Evolutionary conservation across 768 basidiomycete genomes (phyloP).

Genomic region (Podaxis rugospora): DNA sequence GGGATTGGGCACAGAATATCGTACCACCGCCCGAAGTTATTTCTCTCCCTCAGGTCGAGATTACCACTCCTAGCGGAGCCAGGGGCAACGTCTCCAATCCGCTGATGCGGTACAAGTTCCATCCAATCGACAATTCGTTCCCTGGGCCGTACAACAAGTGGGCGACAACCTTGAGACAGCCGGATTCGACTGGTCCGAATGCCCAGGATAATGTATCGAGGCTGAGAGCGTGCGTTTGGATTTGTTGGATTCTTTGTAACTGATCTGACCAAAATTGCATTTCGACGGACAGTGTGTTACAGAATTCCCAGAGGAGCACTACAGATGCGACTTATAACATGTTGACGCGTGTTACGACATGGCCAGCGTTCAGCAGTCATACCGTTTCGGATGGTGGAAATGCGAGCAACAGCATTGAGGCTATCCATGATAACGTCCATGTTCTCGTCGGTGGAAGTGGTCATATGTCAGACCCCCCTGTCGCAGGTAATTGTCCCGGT

Average conservation of each 20-base stretch:
- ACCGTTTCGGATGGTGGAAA: slow-evolving; percentile 25
- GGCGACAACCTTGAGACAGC: slow-evolving; percentile 32
- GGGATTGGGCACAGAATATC: slow-evolving; percentile 44
- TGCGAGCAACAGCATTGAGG: slow-evolving; percentile 36
- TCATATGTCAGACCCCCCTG: slow-evolving; percentile 29
- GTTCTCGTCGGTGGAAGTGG: slow-evolving; percentile 30
- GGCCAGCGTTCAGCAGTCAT: slow-evolving; percentile 41
- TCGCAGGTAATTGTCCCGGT: slow-evolving; percentile 25
- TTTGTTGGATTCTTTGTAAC: background rate
- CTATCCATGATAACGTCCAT: slow-evolving; percentile 40
- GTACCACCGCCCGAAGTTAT: slow-evolving; percentile 36
- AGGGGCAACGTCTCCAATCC: slow-evolving; percentile 25
- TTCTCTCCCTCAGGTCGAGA: slow-evolving; percentile 20
- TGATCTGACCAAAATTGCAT: background rate
- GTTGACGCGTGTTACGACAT: slow-evolving; percentile 27
- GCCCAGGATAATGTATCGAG: slow-evolving; percentile 28
- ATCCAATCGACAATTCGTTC: slow-evolving; percentile 26
- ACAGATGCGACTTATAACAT: slow-evolving; percentile 25
- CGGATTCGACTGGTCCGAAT: slow-evolving; percentile 17
- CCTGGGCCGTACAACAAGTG: slow-evolving; percentile 24
- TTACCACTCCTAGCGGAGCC: slow-evolving; percentile 25
- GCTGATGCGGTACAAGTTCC: slow-evolving; percentile 27
- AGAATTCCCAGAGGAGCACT: slow-evolving; percentile 18
- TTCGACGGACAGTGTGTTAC: slow-evolving; percentile 14
- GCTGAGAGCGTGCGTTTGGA: slow-evolving; percentile 21